Base-by-base conservation (phyloP, 768 basidiomycete genomes). In the Tubosaeta brunneosetosa region DNA sequence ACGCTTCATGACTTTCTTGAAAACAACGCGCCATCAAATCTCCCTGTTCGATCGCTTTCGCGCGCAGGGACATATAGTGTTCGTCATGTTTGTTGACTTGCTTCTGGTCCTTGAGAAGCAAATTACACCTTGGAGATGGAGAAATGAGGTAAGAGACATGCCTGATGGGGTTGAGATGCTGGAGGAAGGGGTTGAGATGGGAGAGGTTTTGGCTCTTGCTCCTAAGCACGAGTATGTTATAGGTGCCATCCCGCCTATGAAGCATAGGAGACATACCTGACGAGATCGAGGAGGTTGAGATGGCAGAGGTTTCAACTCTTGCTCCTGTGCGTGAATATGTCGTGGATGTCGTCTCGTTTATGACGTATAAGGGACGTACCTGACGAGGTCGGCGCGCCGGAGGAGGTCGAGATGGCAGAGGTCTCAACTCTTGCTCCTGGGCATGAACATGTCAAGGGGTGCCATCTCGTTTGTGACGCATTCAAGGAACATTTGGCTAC, bases 11-110 rank as follows among this genome's bases (percentile, higher is more conserved):
- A 57, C 88, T 86, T 61, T 83, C 73, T 52, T 84, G 77, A 63
- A 90, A 91, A 54, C 74, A 78, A 41, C 69, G 74, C 8, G 78
- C 83, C 91, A 93, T 94, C 63, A 75, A 60, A 61, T 93, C 88
- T 2, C 91, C 91, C 59, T 89, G 88, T 47, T 79, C 75, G 50
- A 83, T 85, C 2, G 95, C 95, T 52, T 80, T 77, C 50, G 82
- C 81, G 19, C 95, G 82, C 22, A 97, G 76, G 29, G 74, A 71
- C 46, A 72, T 67, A 63, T 95, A 97, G 55, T 86, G 73, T 13
- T 78, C 75, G 62, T 92, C 81, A 55, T 79, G 76, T 59, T 86
- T 83, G 66, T 91, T 90, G 44, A 75, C 55, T 59, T 81, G 78
- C 60, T 83, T 82, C 53, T 70, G 72, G 60, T 84, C 78, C 80